Percentiles rank a stretch among this genome's conserved stretches.
Evolutionary conservation across 2,329 filamentous ascomycete species (phyloP).

Genomic region (Hawksworthiomyces lignivorus): DNA sequence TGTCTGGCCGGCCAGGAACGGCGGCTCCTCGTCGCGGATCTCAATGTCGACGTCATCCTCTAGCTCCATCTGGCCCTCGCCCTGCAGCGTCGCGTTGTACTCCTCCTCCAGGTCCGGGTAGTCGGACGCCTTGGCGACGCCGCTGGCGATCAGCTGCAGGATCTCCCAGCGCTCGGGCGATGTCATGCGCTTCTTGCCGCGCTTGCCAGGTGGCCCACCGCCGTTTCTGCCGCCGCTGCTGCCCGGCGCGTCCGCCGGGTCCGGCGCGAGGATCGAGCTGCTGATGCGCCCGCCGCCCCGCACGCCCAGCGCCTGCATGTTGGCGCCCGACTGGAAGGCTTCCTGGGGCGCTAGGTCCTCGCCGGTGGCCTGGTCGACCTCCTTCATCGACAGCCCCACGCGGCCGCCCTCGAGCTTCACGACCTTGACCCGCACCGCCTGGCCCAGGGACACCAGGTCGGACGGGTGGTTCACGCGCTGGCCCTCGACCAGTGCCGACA

Average conservation of each 20-base stretch:
- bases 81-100: conserved; percentile 78
- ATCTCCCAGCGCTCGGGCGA: conserved; percentile 98
- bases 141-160: conserved; percentile 88
- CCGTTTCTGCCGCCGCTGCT: background rate
- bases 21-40: conserved; percentile 90
- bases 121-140: conserved; percentile 84
- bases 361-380: conserved; percentile 85
- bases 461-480: conserved; percentile 86
- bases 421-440: conserved; percentile 88
- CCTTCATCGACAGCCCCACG: conserved; percentile 92
- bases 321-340: conserved; percentile 80
- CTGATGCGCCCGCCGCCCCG: conserved; percentile 48
- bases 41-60: conserved; percentile 98
- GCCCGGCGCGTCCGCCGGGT: conserved; percentile 40
- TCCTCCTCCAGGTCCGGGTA: conserved; percentile 94
- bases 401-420: conserved; percentile 73
- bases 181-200: conserved; percentile 84
- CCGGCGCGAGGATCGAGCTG: conserved; percentile 23
- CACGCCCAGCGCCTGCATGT: conserved; percentile 69
- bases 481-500: conserved; percentile 79
- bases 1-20: conserved; percentile 91
- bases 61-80: conserved; percentile 80
- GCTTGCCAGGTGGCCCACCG: conserved; percentile 23
- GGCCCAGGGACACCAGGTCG: conserved; percentile 72
- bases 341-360: conserved; percentile 72